Evolutionary conservation across 129 eudicot genomes (phyloP), one percentile per base, ranked within the genome.

Genomic region (Chrysanthemum seticuspe): DNA sequence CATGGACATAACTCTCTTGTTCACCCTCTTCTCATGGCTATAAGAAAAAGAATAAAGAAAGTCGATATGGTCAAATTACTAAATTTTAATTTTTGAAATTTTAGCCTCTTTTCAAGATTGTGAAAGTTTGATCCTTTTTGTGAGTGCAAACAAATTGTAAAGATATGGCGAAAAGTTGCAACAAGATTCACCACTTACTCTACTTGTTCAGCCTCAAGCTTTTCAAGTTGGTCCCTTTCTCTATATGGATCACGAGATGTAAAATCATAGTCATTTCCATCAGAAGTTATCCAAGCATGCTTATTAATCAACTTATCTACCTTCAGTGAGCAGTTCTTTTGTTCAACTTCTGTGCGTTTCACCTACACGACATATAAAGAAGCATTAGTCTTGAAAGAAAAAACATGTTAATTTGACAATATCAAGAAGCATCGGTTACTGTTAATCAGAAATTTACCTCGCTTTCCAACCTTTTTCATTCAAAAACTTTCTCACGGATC

Each of bases 211-310:
- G 85, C 86, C 70, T 93, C 97, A 15, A 93, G 83, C 62, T 78
- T 87, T 73, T 88, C 92, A 74, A 55, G 85, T 11, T 87, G 84
- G 47, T 82, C 82, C 68, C 78, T 81, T 57, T 90, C 88, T 72
- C 74, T 86, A 14, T 63, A 81, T 68, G 98, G 92, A 79, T 93
- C 90, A 75, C 89, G 82, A 29, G 96, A 89, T 44, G 65, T 75
- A 76, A 93, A 93, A 74, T 93, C 96, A 61, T 93, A 93, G 65
- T 93, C 98, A 58, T 87, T 89, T 56, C 98, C 97, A 63, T 93
- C 97, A 57, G 89, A 85, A 76, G 87, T 75, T 52, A 93, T 93
- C 97, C 98, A 93, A 9, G 89, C 81, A 81, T 93, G 87, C 80
- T 84, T 93, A 75, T 85, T 92, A 56, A 93, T 75, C 70, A 93